Evolutionary conservation across 2,329 filamentous ascomycete genomes (phyloP).

Genomic region (Podosphaera leucotricha): DNA sequence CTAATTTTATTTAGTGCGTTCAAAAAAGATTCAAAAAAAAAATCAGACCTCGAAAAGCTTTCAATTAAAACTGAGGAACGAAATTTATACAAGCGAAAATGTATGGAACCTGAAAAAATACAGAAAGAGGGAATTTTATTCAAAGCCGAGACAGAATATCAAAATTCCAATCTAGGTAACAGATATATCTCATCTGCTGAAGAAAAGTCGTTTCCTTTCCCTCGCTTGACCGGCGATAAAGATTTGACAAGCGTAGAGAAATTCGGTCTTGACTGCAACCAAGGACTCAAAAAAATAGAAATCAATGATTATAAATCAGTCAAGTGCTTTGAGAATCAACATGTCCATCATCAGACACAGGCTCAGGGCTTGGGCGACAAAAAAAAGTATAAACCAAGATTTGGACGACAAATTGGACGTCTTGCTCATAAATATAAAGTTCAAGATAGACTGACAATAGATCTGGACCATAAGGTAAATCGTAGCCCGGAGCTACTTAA

Average conservation of each 20-base stretch:
- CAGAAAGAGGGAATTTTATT: conserved; percentile 3
- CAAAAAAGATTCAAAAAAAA: background rate
- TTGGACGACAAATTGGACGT: background rate
- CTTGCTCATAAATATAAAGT: background rate
- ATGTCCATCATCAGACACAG: background rate
- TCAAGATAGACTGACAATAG: background rate
- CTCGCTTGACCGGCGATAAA: background rate
- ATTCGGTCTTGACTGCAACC: background rate
- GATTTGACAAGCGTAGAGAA: background rate
- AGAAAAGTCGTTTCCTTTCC: background rate
- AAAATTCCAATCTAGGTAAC: background rate
- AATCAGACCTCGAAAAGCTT: conserved; percentile 6
- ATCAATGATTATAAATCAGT: background rate
- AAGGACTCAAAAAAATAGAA: background rate
- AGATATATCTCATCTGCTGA: background rate
- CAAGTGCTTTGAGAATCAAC: background rate
- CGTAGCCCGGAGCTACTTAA: background rate
- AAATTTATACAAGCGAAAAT: conserved; percentile 12
- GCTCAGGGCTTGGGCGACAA: background rate
- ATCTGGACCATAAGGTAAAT: background rate
- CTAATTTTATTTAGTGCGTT: conserved; percentile 4
- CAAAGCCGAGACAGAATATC: background rate
- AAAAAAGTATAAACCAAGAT: background rate
- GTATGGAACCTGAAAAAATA: conserved; percentile 9
- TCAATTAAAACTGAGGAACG: conserved; percentile 6